Evolutionary conservation across 2,329 filamentous ascomycete species (phyloP), one percentile per base, ranked within the genome.

Genomic region (Epichloe hybrida): DNA sequence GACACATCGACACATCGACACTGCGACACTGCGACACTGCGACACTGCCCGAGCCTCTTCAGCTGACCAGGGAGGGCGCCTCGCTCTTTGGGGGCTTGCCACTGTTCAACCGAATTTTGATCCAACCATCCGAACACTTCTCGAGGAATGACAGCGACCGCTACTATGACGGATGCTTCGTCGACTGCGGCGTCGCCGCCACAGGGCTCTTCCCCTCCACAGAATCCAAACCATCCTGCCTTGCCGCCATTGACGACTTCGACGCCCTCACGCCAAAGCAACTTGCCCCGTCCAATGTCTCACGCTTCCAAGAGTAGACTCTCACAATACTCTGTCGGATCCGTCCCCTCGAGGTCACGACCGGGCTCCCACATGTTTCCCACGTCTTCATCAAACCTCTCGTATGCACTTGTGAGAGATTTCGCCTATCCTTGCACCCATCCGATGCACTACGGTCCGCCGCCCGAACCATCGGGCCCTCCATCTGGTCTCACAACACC

Each of bases 361-460:
- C 88, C 89, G 20, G 76, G 77, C 51, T 95, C 88, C n/a, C 79
- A 86, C 62, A 76, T 87, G 55, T 91, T 93, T 62, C 86, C 88
- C 15, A 73, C 85, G 60, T 93, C 88, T 67, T 84, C 88, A 60
- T 93, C 89, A 52, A 95, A 83, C 63, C 78, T 96, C 17, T 69
- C 86, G 6, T 96, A 96, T 66, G 83, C 89, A n/a, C 75, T 88
- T 43, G 90, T 98, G 57, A 85, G 93, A 62, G 93, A 98, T 73
- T 98, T 97, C 70, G 93, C 93, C 58, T 98, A 97, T 65, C 81
- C 88, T 35, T 65, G 79, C 27, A 76, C 77, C 50, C 87, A 97
- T 66, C 89, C 88, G 42, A 76, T 96, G 67, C 93, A 97, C 72
- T 95, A 95, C 73, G 93, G 93, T 1, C 86, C 91, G n/a, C 83